A percentile compares a stretch with the other conserved stretches of the same genome.
phyloP scores from a whole-genome alignment of 192 early-diverging fungal species.

The Chytriomyces sp. region DNA sequence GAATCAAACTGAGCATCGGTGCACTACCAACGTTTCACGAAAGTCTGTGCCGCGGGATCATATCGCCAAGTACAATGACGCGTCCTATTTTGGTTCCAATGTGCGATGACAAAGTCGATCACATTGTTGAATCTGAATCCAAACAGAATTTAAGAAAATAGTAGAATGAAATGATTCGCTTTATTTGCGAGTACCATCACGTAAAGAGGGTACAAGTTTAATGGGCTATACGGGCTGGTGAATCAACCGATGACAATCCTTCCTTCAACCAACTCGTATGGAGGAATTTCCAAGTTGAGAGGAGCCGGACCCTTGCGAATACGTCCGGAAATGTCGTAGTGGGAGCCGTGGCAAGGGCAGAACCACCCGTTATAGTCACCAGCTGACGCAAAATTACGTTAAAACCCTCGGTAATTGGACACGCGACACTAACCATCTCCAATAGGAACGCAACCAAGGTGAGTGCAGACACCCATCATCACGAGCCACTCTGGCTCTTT shows the following conservation, averaged over 20 bases:
- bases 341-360: conserved; percentile 99
- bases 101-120: no score
- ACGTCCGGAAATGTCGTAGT: conserved; percentile 98
- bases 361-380: conserved; percentile 99
- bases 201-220: no score
- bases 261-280: conserved; percentile 64
- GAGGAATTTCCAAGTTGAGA: conserved; percentile 95
- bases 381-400: conserved; percentile 48
- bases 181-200: no score
- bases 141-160: no score
- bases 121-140: no score
- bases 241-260: conserved; percentile 91
- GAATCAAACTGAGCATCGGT: conserved; percentile 51
- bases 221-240: no score
- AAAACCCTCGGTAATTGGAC: neutral
- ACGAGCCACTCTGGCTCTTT: conserved; percentile 96
- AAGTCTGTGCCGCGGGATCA: no score
- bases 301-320: conserved; percentile 98
- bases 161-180: no score
- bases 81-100: no score
- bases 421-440: conserved; percentile 72
- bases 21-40: conserved; percentile 3
- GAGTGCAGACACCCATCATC: conserved; percentile 86
- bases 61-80: no score
- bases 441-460: conserved; percentile 96